Base-by-base conservation (phyloP, 192 early-diverging fungal genomes). In the Ambispora gerdemannii region DNA sequence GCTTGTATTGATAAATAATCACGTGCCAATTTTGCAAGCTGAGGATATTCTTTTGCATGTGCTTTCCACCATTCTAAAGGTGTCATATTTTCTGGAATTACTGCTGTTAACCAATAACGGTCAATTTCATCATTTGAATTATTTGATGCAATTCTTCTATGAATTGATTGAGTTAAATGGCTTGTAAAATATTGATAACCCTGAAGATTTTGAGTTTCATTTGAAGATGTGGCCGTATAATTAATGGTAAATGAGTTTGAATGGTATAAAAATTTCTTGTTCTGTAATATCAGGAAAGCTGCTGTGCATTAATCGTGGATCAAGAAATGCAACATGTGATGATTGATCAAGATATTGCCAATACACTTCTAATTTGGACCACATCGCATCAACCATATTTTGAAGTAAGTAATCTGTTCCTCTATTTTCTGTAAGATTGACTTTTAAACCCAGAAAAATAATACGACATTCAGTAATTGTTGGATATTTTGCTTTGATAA, bases 61-160 rank as follows among this genome's bases (percentile, higher is more conserved):
- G 3, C 31, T 24, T 63, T 24, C 61, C 61, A 63, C 61, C 35
- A 63, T 24, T 38, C n/a, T 43, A 63, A 43, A 38, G 33, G 61
- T 8, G 19, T 25, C 0, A 63, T 43, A 24, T 32, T 15, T 24
- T 63, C 61, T 30, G 19, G 34, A 3, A 30, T 25, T 43, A 25
- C 24, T 13, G 15, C 7, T 25, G 19, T 25, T 24, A 38, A 35
- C 30, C 56, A 59, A 59, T 59, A 59, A n/a, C 33, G 28, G n/a
- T 28, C 3, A 59, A 59, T 19, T 59, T 59, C 15, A 32, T 59
- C 30, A 59, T n/a, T n/a, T n/a, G n/a, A n/a, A n/a, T n/a, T n/a
- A n/a, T n/a, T n/a, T n/a, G n/a, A n/a, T n/a, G n/a, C n/a, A n/a
- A n/a, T n/a, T n/a, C n/a, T n/a, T 32, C 56, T 11, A 33, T 11